These are phyloP conservation scores for Apophysomyces sp. DNA, from an alignment of 371 early-diverging fungal genomes.

Conservation along the genomic window DNA sequence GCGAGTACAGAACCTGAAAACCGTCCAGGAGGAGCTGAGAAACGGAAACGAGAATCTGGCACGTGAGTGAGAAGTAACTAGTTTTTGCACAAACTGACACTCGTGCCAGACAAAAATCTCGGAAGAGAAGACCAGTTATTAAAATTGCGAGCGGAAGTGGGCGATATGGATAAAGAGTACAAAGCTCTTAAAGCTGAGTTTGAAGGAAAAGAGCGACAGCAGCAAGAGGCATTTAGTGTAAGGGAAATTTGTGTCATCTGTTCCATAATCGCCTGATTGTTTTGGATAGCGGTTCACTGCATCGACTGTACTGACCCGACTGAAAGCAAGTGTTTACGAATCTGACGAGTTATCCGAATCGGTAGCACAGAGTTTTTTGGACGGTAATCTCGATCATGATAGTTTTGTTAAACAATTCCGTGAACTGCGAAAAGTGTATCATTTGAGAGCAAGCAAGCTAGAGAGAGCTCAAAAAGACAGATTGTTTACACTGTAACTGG, in stretches of 20 bases:
- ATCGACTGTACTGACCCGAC: conserved; percentile 52
- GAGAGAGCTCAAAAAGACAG: conserved; percentile 52
- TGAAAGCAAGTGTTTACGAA: conserved; percentile 57
- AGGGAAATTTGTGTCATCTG: background rate
- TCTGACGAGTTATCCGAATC: conserved; percentile 65
- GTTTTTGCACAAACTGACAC: background rate
- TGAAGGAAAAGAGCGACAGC: conserved; percentile 50
- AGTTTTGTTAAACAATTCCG: conserved; percentile 60
- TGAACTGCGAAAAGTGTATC: conserved; percentile 63
- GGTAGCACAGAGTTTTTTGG: conserved; percentile 59
- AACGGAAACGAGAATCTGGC: conserved; percentile 58
- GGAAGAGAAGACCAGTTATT: conserved; percentile 43
- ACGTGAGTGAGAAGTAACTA: conserved; percentile 35
- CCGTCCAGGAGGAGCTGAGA: conserved; percentile 53
- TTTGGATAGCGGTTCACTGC: conserved; percentile 53
- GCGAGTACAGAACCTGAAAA: conserved; percentile 49
- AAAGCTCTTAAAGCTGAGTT: conserved; percentile 32
- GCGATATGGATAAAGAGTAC: conserved; percentile 37
- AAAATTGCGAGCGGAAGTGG: conserved; percentile 40
- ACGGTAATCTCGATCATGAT: conserved; percentile 58
- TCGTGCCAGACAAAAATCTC: conserved; percentile 46
- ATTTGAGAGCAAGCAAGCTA: conserved; percentile 59
- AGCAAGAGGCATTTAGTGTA: conserved; percentile 61
- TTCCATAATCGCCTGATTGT: background rate
- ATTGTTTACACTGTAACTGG: conserved; percentile 16